Conservation (phyloP, 1,284 basidiomycete species). For the Waitea zeae region DNA sequence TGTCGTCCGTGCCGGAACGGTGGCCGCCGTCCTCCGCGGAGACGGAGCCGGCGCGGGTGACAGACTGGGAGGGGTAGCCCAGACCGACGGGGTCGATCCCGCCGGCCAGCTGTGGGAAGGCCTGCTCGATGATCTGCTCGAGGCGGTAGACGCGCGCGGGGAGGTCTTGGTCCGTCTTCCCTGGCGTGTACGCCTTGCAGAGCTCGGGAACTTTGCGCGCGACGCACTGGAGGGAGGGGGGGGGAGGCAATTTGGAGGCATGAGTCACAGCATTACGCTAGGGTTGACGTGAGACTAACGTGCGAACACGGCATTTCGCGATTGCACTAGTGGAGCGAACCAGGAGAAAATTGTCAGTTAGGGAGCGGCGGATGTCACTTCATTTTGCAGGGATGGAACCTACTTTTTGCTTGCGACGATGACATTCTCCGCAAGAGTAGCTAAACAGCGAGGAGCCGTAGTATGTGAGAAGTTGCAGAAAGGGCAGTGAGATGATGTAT, state of each 20-base stretch:
- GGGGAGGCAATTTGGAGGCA: background rate
- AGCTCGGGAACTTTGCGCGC: constrained; percentile 71
- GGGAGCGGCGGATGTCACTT: too few relatives aligned
- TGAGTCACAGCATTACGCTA: background rate
- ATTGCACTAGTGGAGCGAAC: constrained; percentile 37
- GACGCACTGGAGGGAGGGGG: constrained; percentile 33
- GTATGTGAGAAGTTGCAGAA: constrained; percentile 5
- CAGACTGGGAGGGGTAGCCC: too few relatives aligned
- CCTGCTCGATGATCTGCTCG: constrained; percentile 63
- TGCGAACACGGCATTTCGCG: constrained; percentile 69
- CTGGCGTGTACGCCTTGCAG: constrained; percentile 73
- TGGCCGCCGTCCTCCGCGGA: constrained; percentile 40
- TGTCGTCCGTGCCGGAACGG: constrained; percentile 55
- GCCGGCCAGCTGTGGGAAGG: constrained; percentile 45
- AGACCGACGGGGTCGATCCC: too few relatives aligned
- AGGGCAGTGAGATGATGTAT: too few relatives aligned
- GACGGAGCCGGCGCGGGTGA: constrained; percentile 21
- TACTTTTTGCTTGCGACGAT: constrained; percentile 72
- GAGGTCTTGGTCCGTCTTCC: constrained; percentile 68
- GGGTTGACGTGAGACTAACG: too few relatives aligned
- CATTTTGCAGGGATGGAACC: constrained; percentile 2
- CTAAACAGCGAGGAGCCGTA: constrained; percentile 17
- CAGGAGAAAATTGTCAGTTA: constrained; percentile 10
- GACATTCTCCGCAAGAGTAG: constrained; percentile 76
- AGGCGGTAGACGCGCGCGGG: constrained; percentile 51